These are phyloP conservation scores for Microdochium trichocladiopsis DNA, from an alignment of 2,329 filamentous ascomycete species.

Conservation along the genomic window DNA sequence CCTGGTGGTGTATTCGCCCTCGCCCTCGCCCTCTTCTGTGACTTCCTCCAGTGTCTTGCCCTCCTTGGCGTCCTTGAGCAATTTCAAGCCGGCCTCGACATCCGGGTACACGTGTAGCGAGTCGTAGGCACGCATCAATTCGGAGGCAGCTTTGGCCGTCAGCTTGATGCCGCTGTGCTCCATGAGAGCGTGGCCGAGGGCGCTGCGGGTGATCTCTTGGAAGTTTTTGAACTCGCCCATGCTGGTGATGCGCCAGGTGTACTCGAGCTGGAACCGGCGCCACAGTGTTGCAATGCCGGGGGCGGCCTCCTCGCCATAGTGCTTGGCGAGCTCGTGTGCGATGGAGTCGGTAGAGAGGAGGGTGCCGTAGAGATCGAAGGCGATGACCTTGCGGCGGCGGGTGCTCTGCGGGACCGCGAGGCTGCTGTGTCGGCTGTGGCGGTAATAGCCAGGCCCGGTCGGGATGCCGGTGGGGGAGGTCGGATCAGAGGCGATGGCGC, in stretches of 20 bases:
- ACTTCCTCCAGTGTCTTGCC: not conserved
- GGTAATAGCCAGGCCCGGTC: not conserved
- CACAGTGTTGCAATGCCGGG: constrained; percentile 51
- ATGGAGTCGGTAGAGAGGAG: constrained; percentile 67
- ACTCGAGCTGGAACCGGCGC: constrained; percentile 67
- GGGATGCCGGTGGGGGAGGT: not conserved
- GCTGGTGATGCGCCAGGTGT: constrained; percentile 68
- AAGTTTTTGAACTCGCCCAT: constrained; percentile 64
- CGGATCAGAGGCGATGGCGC: not conserved
- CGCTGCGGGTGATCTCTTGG: constrained; percentile 51
- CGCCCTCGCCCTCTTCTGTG: not conserved
- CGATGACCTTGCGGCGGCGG: constrained; percentile 36
- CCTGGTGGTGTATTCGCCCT: constrained; percentile 2
- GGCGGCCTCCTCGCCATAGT: constrained; percentile 52
- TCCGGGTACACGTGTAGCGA: constrained; percentile 59
- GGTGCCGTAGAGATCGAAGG: constrained; percentile 72
- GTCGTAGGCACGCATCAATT: constrained; percentile 58
- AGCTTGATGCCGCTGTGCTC: constrained; percentile 42
- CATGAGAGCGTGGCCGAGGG: constrained; percentile 57
- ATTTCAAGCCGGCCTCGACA: constrained; percentile 43
- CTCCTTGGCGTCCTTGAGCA: constrained; percentile 28
- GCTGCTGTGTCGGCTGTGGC: constrained; percentile 1
- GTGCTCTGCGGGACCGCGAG: not conserved
- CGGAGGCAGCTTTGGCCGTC: constrained; percentile 30
- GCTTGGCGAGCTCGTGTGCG: constrained; percentile 44